Percentiles rank a stretch among this genome's conserved stretches.
Conservation (phyloP, 106 monocot species). For the Narthecium ossifragum region DNA sequence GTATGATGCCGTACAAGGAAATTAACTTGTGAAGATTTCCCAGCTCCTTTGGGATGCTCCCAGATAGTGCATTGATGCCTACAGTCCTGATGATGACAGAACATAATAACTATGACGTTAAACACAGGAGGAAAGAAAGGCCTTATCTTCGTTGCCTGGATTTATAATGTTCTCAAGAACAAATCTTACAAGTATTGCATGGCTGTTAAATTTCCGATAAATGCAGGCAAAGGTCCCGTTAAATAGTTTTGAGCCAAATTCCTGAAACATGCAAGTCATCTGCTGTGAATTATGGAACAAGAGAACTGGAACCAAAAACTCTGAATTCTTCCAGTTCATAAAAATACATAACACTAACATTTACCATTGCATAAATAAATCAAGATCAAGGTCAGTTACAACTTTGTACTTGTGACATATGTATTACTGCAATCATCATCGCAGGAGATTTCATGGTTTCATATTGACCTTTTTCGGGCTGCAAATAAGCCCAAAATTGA, state of each 20-base stretch:
- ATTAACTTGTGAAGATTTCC: conserved; percentile 24
- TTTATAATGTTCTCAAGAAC: not conserved
- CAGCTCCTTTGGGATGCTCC: conserved; percentile 37
- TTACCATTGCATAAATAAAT: too few species aligned
- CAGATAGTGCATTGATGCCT: conserved; percentile 33
- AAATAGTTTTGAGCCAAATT: conserved; percentile 27
- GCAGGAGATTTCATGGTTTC: too few species aligned
- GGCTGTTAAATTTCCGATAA: conserved; percentile 28
- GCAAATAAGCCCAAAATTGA: too few species aligned
- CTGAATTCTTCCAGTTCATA: not conserved
- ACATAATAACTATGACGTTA: not conserved
- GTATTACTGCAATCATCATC: too few species aligned
- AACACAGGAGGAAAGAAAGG: too few species aligned
- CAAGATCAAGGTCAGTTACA: too few species aligned
- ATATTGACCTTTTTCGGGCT: too few species aligned
- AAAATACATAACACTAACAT: too few species aligned
- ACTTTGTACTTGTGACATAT: too few species aligned
- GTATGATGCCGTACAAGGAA: conserved; percentile 17
- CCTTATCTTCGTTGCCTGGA: too few species aligned
- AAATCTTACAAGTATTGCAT: conserved; percentile 35
- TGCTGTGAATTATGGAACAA: not conserved
- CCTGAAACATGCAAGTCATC: conserved; percentile 16
- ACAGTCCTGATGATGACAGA: conserved; percentile 8
- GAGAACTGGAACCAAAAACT: not conserved
- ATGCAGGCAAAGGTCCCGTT: conserved; percentile 32